Base-by-base conservation (phyloP, 2,329 filamentous ascomycete species). In the Helotiales sp. region DNA sequence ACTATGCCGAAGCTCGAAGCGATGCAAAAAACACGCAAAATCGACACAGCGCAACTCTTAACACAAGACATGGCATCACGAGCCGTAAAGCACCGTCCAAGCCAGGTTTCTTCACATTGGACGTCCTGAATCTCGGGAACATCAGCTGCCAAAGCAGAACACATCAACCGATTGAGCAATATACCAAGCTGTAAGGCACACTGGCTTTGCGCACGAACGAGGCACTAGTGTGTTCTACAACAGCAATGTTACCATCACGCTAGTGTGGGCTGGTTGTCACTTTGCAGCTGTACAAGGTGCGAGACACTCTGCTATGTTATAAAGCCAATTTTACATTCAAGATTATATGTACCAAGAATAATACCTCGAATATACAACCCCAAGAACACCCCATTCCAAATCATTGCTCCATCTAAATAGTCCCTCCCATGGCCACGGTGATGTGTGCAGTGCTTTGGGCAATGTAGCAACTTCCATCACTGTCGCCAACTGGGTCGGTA, bases 391-490 rank as follows among this genome's bases (percentile, higher is more conserved):
- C n/a, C 19, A 31, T 25, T 31, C 34, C 12, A 7, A 24, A 9
- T 12, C 29, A 5, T 24, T 4, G 33, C 27, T 46, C 22, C 44
- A 24, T 52, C 54, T 56, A 63, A 40, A 61, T 29, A 29, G 44
- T 57, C 31, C 69, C 69, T n/a, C 60, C 67, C 68, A 71, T 69
- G 42, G 52, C 46, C 1, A 61, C 63, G 6, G 55, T 67, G 44
- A 71, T 40, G n/a, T 54, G 54, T 10, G 63, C 63, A 8, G 65
- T 65, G 53, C 49, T 52, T 13, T 57, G 48, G 7, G 64, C 38
- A 27, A 71, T 64, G 55, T 60, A 70, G 52, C 69, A 71, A 19
- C 61, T 65, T 42, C 69, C 69, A 38, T 69, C 63, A n/a, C 63
- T 66, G 51, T 27, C 19, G 17, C 69, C 69, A 50, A 70, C 54